Conservation (phyloP, 2,329 filamentous ascomycete species). For the Orbilia oligospora region DNA sequence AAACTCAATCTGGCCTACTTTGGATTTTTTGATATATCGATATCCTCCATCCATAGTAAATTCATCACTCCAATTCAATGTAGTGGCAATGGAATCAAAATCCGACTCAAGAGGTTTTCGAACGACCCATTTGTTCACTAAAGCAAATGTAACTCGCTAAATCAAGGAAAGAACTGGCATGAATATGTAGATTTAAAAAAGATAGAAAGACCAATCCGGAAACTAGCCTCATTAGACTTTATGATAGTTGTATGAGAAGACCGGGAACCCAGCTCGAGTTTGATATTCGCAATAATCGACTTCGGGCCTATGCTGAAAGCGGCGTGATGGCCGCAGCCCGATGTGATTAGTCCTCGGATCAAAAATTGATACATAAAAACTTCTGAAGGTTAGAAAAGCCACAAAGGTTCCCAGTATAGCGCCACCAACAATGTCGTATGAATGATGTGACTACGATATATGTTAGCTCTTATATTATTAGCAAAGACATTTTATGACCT, state of each 20-base stretch:
- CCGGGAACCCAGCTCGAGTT: constrained; percentile 35
- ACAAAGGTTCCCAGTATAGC: constrained; percentile 41
- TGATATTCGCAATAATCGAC: constrained; percentile 26
- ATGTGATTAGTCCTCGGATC: constrained; percentile 48
- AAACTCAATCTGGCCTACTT: no score
- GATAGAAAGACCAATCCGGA: no score
- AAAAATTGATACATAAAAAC: constrained; percentile 39
- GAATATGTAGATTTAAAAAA: neutral
- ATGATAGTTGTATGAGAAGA: constrained; percentile 18
- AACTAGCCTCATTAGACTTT: neutral
- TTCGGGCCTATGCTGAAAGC: constrained; percentile 21
- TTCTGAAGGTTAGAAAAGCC: constrained; percentile 35
- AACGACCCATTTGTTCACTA: no score
- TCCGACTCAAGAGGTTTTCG: no score
- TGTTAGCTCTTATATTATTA: neutral
- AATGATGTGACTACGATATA: constrained; percentile 41
- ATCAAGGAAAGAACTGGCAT: no score
- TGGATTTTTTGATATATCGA: no score
- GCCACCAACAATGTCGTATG: constrained; percentile 51
- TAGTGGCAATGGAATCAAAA: no score
- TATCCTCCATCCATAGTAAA: no score
- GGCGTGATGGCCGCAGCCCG: constrained; percentile 24
- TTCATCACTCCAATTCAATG: no score
- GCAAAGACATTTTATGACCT: neutral
- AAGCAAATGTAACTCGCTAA: no score